A percentile compares a stretch with the other conserved stretches of the same genome.
Evolutionary conservation across 2,329 filamentous ascomycete genomes (phyloP).

Genomic region (Lachnellula subtilissima): DNA sequence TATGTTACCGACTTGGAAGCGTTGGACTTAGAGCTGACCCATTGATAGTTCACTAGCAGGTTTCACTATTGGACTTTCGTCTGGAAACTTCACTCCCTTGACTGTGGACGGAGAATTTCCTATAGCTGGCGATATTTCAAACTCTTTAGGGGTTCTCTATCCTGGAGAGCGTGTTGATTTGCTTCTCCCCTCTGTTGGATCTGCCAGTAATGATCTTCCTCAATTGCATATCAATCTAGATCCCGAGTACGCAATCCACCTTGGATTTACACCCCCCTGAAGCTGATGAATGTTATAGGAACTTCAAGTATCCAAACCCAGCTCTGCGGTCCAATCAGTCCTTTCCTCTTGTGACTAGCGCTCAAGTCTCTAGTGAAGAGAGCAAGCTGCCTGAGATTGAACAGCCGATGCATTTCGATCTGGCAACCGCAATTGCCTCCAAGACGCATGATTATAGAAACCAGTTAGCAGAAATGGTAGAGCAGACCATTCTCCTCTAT

Average conservation of each 20-base stretch:
- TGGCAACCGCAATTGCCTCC: constrained; percentile 15
- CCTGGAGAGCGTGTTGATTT: constrained; percentile 41
- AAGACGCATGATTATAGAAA: background rate
- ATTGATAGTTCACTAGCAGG: constrained; percentile 16
- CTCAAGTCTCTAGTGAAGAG: background rate
- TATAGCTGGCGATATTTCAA: constrained; percentile 20
- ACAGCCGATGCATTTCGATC: constrained; percentile 12
- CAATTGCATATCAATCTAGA: constrained; percentile 29
- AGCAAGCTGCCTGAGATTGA: background rate
- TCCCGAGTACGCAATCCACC: constrained; percentile 29
- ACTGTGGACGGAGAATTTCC: constrained; percentile 37
- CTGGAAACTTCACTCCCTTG: constrained; percentile 11
- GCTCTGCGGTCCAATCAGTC: constrained; percentile 36
- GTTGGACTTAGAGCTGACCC: background rate
- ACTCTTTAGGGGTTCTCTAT: constrained; percentile 34
- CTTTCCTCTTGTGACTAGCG: constrained; percentile 29
- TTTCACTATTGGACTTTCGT: constrained; percentile 12
- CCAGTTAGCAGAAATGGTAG: constrained; percentile 13
- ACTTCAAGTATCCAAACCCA: constrained; percentile 42
- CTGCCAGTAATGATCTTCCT: background rate
- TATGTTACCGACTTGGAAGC: constrained; percentile 11
- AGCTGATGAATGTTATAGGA: constrained; percentile 22
- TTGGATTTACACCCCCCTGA: background rate
- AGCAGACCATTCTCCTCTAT: constrained; percentile 42
- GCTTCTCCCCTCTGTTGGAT: constrained; percentile 3